phyloP scores from a whole-genome alignment of 2,329 filamentous ascomycete species.

The Cytospora chrysosperma region DNA sequence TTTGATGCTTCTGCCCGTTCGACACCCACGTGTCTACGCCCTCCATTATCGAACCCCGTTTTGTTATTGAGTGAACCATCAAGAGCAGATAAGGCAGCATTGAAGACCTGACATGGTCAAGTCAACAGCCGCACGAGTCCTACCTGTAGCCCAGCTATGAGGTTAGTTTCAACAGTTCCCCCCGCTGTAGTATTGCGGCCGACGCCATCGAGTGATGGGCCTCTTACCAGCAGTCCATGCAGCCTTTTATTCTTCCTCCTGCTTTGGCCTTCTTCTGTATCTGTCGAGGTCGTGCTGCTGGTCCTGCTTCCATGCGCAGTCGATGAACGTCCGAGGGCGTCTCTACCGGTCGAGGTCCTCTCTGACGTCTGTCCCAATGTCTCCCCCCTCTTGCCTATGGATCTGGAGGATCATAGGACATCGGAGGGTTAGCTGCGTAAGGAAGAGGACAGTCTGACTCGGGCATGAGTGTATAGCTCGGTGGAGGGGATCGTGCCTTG shows the following conservation, averaged over 20 bases:
- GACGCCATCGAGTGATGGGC: neutral
- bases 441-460: neutral
- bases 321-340: neutral
- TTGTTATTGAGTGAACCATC: neutral
- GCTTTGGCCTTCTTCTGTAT: neutral
- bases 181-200: neutral
- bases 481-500: constrained; percentile 15
- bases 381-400: neutral
- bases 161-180: neutral
- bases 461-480: constrained; percentile 4
- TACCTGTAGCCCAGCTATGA: neutral
- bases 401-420: neutral
- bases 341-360: neutral
- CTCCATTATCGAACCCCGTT: neutral
- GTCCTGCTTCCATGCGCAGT: neutral
- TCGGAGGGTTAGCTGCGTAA: constrained; percentile 5
- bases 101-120: neutral
- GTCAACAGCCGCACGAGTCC: neutral
- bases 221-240: neutral
- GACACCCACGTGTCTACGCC: no score
- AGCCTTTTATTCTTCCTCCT: no score
- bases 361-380: neutral
- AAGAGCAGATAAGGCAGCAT: neutral
- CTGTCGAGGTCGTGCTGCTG: neutral
- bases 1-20: no score